These are phyloP conservation scores for Macrolepiota albuminosa DNA, from an alignment of 768 basidiomycete species.

Conservation along the genomic window DNA sequence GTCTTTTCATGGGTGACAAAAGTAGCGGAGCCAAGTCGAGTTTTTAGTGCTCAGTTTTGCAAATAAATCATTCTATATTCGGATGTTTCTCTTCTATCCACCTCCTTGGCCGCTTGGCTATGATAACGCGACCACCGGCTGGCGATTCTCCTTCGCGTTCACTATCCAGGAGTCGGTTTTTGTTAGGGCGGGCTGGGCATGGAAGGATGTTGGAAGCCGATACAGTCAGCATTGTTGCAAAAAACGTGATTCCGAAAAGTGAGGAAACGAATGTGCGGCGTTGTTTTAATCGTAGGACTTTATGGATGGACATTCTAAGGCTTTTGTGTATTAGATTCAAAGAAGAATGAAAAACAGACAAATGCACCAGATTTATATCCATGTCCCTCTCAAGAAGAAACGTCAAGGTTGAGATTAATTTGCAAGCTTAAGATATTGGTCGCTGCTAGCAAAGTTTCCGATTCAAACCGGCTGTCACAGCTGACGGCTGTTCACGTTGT, in stretches of 20 bases:
- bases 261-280: slow-evolving; percentile 72
- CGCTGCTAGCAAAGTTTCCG: slow-evolving; percentile 17
- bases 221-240: slow-evolving; percentile 75
- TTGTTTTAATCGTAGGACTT: slow-evolving; percentile 57
- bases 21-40: neutral
- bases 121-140: slow-evolving; percentile 37
- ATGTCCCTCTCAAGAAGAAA: slow-evolving; percentile 18
- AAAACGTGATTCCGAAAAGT: slow-evolving; percentile 76
- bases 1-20: neutral
- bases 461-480: slow-evolving; percentile 33
- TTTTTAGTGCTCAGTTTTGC: neutral
- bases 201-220: slow-evolving; percentile 76
- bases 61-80: slow-evolving; percentile 19
- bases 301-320: slow-evolving; percentile 52
- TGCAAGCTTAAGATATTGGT: neutral
- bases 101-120: slow-evolving; percentile 58
- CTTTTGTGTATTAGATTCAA: slow-evolving; percentile 13
- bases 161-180: slow-evolving; percentile 56
- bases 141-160: slow-evolving; percentile 23
- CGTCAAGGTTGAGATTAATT: neutral
- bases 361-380: slow-evolving; percentile 20
- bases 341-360: slow-evolving; percentile 3
- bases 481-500: slow-evolving; percentile 1
- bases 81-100: slow-evolving; percentile 79
- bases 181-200: slow-evolving; percentile 66